Evolutionary conservation across 192 early-diverging fungal genomes (phyloP).

Genomic region (Mortierella claussenii): DNA sequence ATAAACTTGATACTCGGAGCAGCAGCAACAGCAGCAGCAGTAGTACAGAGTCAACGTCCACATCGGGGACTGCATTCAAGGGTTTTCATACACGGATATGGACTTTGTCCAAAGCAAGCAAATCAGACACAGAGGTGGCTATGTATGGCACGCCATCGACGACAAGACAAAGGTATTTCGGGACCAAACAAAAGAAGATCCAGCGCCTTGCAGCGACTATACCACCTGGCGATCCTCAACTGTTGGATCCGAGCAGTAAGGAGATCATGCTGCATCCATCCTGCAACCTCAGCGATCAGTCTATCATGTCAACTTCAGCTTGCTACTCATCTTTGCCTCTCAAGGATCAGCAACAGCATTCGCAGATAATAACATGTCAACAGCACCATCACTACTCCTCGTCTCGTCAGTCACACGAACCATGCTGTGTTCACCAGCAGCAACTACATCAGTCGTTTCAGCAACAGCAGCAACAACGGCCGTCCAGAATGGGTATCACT

Average conservation of each 20-base stretch:
- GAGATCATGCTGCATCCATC: constrained; percentile 22
- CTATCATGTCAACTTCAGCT: not conserved
- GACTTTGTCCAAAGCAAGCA: not conserved
- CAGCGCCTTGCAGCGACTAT: too few species aligned
- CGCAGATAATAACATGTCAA: too few species aligned
- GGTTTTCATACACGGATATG: not conserved
- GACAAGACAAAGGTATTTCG: not conserved
- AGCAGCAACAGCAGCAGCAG: too few species aligned
- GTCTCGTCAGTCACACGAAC: too few species aligned
- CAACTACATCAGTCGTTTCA: not conserved
- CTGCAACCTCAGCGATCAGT: constrained; percentile 14
- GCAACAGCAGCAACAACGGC: constrained; percentile 1
- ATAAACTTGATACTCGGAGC: not conserved
- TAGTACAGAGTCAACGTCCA: too few species aligned
- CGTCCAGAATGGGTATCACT: constrained; percentile 7
- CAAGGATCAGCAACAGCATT: not conserved
- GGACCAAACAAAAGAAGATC: too few species aligned
- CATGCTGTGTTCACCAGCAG: too few species aligned
- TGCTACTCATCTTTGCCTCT: not conserved
- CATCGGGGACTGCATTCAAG: too few species aligned
- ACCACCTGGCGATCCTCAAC: too few species aligned
- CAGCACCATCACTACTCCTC: too few species aligned
- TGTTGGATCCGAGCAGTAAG: too few species aligned
- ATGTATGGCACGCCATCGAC: not conserved
- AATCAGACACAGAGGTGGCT: constrained; percentile 6